Conservation (phyloP, 2,329 filamentous ascomycete species). For the Clonostachys chloroleuca region DNA sequence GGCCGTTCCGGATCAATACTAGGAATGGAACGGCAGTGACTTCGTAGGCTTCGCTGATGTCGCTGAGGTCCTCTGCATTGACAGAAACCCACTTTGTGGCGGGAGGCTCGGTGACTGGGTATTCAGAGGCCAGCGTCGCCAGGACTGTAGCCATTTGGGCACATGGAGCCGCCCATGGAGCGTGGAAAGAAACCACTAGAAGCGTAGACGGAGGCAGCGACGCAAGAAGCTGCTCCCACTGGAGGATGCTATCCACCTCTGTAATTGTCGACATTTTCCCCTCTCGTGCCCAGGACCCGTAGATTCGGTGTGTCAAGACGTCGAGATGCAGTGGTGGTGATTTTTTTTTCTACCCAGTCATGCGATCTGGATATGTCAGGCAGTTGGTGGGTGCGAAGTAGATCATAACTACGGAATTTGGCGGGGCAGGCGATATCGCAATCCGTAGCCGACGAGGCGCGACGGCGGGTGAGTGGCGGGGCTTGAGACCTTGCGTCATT, state of each 20-base stretch:
- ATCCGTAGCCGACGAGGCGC: no score
- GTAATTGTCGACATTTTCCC: constrained; percentile 63
- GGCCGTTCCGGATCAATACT: constrained; percentile 71
- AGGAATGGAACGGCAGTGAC: constrained; percentile 93
- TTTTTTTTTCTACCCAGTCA: neutral
- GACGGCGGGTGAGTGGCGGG: neutral
- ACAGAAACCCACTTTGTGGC: constrained; percentile 80
- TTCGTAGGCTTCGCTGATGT: constrained; percentile 88
- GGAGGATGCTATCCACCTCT: constrained; percentile 69
- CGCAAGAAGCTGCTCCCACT: constrained; percentile 67
- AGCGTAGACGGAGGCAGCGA: constrained; percentile 66
- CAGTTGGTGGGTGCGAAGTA: no score
- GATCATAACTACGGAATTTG: neutral
- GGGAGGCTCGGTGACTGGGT: constrained; percentile 62
- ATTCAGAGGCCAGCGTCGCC: constrained; percentile 79
- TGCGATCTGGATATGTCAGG: neutral
- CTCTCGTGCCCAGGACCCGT: neutral
- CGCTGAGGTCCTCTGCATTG: constrained; percentile 90
- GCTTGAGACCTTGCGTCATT: constrained; percentile 3
- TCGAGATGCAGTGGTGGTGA: neutral
- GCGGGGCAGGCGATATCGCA: neutral
- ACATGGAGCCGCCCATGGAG: constrained; percentile 94
- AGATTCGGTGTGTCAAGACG: neutral
- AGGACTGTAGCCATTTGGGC: constrained; percentile 90
- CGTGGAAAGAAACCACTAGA: constrained; percentile 88